A percentile compares a stretch with the other conserved stretches of the same genome.
phyloP scores from a whole-genome alignment of 257 asterid species.

The Solanum peruvianum region DNA sequence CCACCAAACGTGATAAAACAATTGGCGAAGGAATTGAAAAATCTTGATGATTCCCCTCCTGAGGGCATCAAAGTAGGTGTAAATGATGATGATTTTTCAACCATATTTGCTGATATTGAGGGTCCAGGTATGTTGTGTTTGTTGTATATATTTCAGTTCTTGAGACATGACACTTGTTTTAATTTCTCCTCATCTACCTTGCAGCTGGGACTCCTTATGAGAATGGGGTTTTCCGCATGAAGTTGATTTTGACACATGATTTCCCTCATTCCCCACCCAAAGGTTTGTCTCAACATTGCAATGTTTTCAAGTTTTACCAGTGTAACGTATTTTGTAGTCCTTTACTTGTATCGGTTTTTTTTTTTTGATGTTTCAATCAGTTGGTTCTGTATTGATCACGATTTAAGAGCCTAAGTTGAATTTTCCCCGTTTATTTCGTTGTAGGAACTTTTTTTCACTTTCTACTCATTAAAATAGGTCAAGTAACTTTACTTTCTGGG shows the following conservation, averaged over 20 bases:
- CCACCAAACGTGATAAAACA: constrained; percentile 92
- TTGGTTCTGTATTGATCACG: neutral
- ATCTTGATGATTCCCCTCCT: constrained; percentile 89
- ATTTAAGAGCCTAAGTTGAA: neutral
- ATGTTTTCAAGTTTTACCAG: neutral
- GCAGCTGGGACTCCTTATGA: constrained; percentile 99
- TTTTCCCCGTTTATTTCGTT: neutral
- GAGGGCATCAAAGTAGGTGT: constrained; percentile 95
- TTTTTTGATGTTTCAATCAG: neutral
- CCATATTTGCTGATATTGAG: constrained; percentile 82
- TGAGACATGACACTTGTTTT: neutral
- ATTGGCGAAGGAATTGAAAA: constrained; percentile 89
- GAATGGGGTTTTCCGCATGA: constrained; percentile 86
- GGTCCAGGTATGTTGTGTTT: constrained; percentile 64
- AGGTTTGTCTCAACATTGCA: constrained; percentile 35
- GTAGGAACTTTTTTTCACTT: neutral
- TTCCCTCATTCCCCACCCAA: constrained; percentile 91
- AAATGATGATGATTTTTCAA: constrained; percentile 80
- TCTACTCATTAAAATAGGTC: neutral
- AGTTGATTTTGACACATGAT: constrained; percentile 74
- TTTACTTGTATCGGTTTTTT: neutral
- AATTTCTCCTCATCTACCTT: constrained; percentile 12
- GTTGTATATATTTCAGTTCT: neutral
- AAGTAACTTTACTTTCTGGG: neutral
- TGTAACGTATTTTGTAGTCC: neutral